Conservation (phyloP, 495 filamentous ascomycete species). For the Amphirosellinia nigrospora region DNA sequence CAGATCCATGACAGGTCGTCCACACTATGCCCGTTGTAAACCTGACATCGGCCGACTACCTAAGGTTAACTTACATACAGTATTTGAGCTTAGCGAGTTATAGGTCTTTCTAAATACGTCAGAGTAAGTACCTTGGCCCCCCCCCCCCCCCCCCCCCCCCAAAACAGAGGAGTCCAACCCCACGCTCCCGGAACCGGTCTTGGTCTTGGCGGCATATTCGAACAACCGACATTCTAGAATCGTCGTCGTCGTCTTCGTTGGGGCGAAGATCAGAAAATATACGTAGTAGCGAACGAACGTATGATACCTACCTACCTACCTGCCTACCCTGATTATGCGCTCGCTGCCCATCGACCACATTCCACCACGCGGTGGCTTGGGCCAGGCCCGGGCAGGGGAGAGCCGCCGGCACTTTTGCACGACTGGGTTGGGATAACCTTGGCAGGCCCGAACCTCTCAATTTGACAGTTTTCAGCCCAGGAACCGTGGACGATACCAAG, state of each 20-base stretch:
- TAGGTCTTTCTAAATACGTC: no score
- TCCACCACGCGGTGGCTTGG: not conserved
- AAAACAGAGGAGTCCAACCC: not conserved
- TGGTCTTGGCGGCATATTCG: conserved; percentile 7
- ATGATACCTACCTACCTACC: no score
- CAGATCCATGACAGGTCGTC: not conserved
- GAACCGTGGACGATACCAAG: not conserved
- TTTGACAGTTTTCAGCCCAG: conserved; percentile 4
- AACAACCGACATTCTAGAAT: conserved; percentile 10
- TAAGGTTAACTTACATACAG: no score
- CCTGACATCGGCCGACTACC: no score
- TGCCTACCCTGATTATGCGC: not conserved
- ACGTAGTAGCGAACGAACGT: not conserved
- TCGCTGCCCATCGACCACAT: not conserved
- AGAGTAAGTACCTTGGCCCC: no score
- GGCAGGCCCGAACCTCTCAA: conserved; percentile 7
- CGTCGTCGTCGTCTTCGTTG: not conserved
- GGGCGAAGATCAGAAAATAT: not conserved
- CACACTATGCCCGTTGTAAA: not conserved
- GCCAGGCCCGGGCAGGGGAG: not conserved
- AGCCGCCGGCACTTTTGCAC: conserved; percentile 6
- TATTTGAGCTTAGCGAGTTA: no score
- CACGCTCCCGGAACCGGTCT: conserved; percentile 4
- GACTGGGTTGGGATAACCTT: conserved; percentile 2
- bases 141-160: no score